Conservation (phyloP, 2,329 filamentous ascomycete species). For the Parafenestella ontariensis region DNA sequence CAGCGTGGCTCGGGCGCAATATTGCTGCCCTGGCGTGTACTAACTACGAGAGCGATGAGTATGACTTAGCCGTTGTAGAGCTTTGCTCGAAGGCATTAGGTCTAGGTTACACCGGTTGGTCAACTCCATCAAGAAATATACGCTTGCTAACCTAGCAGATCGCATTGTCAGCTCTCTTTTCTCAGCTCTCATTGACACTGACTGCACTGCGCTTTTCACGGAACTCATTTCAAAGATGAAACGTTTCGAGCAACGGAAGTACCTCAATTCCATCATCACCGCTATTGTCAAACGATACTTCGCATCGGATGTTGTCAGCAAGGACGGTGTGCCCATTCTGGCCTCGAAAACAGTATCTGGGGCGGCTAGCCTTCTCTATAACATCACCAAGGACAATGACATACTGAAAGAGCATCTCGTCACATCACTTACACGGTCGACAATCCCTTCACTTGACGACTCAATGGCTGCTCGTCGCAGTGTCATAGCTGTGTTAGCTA, state of each 20-base stretch:
- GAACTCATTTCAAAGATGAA: conserved; percentile 54
- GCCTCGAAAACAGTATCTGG: conserved; percentile 31
- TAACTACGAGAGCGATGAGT: conserved; percentile 46
- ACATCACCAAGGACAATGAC: conserved; percentile 37
- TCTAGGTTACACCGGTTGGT: conserved; percentile 71
- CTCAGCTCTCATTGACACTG: conserved; percentile 16
- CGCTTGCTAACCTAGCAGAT: conserved; percentile 25
- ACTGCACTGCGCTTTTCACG: conserved; percentile 30
- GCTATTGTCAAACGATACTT: conserved; percentile 34
- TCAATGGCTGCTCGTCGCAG: conserved; percentile 42
- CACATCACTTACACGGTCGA: conserved; percentile 50
- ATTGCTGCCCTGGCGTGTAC: conserved; percentile 60
- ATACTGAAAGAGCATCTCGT: conserved; percentile 40
- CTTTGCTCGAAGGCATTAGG: conserved; percentile 67
- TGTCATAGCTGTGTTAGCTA: conserved; percentile 51
- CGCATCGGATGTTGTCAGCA: conserved; percentile 7
- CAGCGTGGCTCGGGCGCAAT: conserved; percentile 73
- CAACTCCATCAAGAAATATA: not conserved
- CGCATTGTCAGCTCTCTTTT: conserved; percentile 27
- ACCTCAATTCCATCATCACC: conserved; percentile 45
- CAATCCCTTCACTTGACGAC: conserved; percentile 35
- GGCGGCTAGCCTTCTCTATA: conserved; percentile 29
- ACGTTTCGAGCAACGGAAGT: conserved; percentile 57
- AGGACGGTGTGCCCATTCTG: conserved; percentile 18
- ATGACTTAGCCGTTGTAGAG: conserved; percentile 41